Evolutionary conservation across 2,329 filamentous ascomycete species (phyloP).

Genomic region (Canariomyces notabilis): DNA sequence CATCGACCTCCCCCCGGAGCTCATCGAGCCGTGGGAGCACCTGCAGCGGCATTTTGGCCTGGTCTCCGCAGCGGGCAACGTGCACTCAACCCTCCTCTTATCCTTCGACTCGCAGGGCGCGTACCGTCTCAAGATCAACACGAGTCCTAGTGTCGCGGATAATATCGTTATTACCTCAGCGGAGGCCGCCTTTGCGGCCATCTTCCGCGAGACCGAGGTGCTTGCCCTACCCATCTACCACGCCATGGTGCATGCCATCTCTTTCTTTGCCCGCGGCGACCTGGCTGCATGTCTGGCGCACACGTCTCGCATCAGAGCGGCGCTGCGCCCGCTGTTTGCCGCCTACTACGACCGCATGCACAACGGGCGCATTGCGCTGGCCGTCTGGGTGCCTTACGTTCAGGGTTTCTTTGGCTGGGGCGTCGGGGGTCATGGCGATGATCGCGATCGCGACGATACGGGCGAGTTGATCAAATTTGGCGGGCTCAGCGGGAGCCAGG

Average conservation of each 20-base stretch:
- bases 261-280: conserved; percentile 23
- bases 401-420: conserved; percentile 37
- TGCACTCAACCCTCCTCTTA: conserved; percentile 29
- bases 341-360: conserved; percentile 29
- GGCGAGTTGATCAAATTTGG: conserved; percentile 29
- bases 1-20: conserved; percentile 29
- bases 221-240: conserved; percentile 28
- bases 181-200: conserved; percentile 30
- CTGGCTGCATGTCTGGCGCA: conserved; percentile 19
- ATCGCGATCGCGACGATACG: conserved; percentile 14
- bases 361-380: conserved; percentile 25
- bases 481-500: conserved; percentile 34
- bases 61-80: conserved; percentile 30
- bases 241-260: conserved; percentile 26
- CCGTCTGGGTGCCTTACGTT: conserved; percentile 30
- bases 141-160: conserved; percentile 26
- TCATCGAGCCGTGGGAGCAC: conserved; percentile 29
- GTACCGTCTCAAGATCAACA: conserved; percentile 30
- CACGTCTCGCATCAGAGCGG: conserved; percentile 15
- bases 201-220: conserved; percentile 30
- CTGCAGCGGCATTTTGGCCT: conserved; percentile 31
- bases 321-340: conserved; percentile 25
- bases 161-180: conserved; percentile 26
- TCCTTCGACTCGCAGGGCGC: conserved; percentile 29
- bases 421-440: conserved; percentile 23